Evolutionary conservation across 2,329 filamentous ascomycete genomes (phyloP).

Genomic region (Diaporthe sp.): DNA sequence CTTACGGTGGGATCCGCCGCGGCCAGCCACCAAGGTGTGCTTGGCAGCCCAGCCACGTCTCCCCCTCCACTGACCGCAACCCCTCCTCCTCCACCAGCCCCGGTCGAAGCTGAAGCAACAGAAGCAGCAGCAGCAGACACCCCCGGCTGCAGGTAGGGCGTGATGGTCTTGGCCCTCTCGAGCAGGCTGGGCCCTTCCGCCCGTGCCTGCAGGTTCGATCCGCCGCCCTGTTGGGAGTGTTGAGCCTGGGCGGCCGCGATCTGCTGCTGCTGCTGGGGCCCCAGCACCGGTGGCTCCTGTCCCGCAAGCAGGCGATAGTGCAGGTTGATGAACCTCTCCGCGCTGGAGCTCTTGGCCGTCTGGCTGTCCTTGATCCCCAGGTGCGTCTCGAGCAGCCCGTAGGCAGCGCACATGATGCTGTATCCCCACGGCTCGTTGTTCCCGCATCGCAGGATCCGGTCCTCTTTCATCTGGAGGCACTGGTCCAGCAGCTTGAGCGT

Average conservation of each 20-base stretch:
- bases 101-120: background rate
- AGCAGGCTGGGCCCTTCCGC: slow-evolving; percentile 31
- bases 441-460: slow-evolving; percentile 68
- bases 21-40: slow-evolving; percentile 42
- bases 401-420: slow-evolving; percentile 70
- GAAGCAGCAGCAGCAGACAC: background rate
- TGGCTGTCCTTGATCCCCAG: slow-evolving; percentile 67
- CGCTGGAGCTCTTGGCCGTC: slow-evolving; percentile 67
- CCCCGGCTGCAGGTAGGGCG: slow-evolving; percentile 31
- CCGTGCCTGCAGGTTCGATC: slow-evolving; percentile 14
- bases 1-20: slow-evolving; percentile 37
- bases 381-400: slow-evolving; percentile 69
- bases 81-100: background rate
- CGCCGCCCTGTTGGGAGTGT: slow-evolving; percentile 25
- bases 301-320: slow-evolving; percentile 67
- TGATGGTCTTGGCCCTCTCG: slow-evolving; percentile 34
- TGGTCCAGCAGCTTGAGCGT: slow-evolving; percentile 71
- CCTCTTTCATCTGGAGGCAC: slow-evolving; percentile 70
- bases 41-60: slow-evolving; percentile 33
- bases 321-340: slow-evolving; percentile 68
- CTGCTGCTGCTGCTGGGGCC: slow-evolving; percentile 43
- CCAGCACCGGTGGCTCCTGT: slow-evolving; percentile 57
- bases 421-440: slow-evolving; percentile 75
- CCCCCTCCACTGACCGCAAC: slow-evolving; percentile 24
- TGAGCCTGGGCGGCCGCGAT: slow-evolving; percentile 37